Base-by-base conservation (phyloP, 768 basidiomycete genomes). In the Asterophora lycoperdoides region DNA sequence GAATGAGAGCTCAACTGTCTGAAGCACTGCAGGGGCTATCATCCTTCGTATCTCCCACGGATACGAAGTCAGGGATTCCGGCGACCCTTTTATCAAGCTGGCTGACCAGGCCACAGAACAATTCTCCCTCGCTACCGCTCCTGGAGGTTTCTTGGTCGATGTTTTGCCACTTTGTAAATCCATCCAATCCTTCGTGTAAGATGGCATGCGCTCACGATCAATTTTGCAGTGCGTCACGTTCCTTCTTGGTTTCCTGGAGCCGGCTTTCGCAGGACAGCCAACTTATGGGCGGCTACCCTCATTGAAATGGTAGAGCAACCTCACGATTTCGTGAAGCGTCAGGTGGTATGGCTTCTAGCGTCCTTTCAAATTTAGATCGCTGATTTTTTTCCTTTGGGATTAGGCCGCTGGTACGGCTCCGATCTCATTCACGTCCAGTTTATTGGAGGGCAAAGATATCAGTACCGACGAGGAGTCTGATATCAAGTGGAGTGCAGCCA, bases 171-270 rank as follows among this genome's bases (percentile, higher is more conserved):
- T 68, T 33, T 61, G 78, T 79, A 64, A 58, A 70, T 52, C 26
- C 52, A 26, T 34, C 28, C 18, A 26, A 19, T 7, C 1, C 48
- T 10, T 28, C 4, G 4, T 36, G 1, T 41, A 32, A 23, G 3
- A 23, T 23, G n/a, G n/a, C 13, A 38, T n/a, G 3, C 34, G 23
- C 43, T 11, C 6, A 46, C 23, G 47, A 26, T 29, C 34, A 35
- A 44, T 8, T 41, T 40, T 15, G 11, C 44, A 85, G 83, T 86
- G 56, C 71, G 72, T 41, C 66, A 82, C 54, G 57, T 84, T 37
- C 84, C 84, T 29, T 63, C 68, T 19, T 86, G 84, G 83, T 72
- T 83, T 54, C 83, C 83, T 17, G 82, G 82, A 18, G 80, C 80
- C 20, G 67, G 66, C 5, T 86, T 84, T 67, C 76, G 77, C 57